Evolutionary conservation across 2,329 filamentous ascomycete species (phyloP).

Genomic region (Talaromyces albobiverticillius): DNA sequence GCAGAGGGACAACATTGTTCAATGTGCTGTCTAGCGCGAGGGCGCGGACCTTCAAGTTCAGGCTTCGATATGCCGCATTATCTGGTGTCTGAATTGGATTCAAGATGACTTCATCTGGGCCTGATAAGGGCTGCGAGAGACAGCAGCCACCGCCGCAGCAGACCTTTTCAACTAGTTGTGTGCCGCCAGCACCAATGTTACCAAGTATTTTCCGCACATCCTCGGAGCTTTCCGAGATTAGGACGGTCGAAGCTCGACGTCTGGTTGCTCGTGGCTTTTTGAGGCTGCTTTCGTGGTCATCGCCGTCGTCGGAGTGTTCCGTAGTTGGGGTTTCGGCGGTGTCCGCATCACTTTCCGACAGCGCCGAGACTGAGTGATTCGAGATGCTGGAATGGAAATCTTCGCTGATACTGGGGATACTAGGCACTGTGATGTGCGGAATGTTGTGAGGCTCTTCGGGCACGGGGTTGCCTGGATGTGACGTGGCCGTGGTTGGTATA

Average conservation of each 20-base stretch:
- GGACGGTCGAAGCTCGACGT: conserved; percentile 46
- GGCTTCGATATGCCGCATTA: conserved; percentile 78
- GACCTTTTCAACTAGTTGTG: conserved; percentile 60
- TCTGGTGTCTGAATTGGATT: conserved; percentile 58
- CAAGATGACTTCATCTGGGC: conserved; percentile 24
- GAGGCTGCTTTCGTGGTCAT: conserved; percentile 21
- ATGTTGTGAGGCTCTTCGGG: conserved; percentile 46
- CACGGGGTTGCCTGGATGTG: conserved; percentile 47
- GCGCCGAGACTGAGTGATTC: conserved; percentile 28
- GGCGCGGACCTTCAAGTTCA: conserved; percentile 72
- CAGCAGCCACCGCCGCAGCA: conserved; percentile 66
- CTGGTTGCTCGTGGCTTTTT: conserved; percentile 21
- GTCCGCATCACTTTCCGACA: conserved; percentile 34
- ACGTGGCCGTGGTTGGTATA: conserved; percentile 40
- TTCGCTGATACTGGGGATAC: conserved; percentile 26
- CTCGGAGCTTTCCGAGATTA: conserved; percentile 57
- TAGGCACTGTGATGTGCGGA: conserved; percentile 33
- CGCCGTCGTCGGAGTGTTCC: conserved; percentile 36
- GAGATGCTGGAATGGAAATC: conserved; percentile 28
- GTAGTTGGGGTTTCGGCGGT: conserved; percentile 40
- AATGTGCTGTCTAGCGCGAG: conserved; percentile 69
- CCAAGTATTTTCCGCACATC: conserved; percentile 60
- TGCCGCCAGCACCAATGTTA: conserved; percentile 44
- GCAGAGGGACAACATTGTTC: conserved; percentile 68
- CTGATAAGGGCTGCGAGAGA: conserved; percentile 54